Evolutionary conservation across 192 early-diverging fungal species (phyloP), one percentile per base, ranked within the genome.

Genomic region (Piromyces finnis): DNA sequence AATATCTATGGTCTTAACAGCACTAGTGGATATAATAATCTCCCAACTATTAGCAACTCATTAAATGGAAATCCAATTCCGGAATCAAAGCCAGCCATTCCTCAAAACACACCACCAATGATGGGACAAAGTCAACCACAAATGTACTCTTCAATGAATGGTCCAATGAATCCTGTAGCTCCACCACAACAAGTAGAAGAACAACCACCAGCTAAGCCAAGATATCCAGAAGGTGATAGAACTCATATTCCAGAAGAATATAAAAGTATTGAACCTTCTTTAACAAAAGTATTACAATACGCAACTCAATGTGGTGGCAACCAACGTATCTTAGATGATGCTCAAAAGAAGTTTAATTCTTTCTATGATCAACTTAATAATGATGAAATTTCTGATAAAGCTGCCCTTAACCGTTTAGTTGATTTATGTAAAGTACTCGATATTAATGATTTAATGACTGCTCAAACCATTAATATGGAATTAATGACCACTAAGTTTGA

Each of bases 341-440:
- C 95, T 6, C 93, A 96, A 78, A 94, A 93, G 83, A 87, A 92
- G n/a, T 81, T 98, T 32, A 88, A 91, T 32, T 84, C 85, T 12
- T 82, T 98, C 77, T 95, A 94, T 84, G 97, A 97, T 85, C 88
- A 90, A 85, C 85, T 97, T 87, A 96, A 97, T 84, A 92, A 92
- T 83, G 91, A 89, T 29, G 90, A 92, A 79, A 84, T 96, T 12
- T 88, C 90, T 1, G 83, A 81, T 30, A 32, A 82, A 29, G 86
- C 86, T 26, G 89, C 95, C n/a, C 82, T 88, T 29, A 90, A 87
- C 0, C 85, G 88, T 80, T 88, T 95, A 84, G 80, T 88, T 5
- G 83, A 88, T 30, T 37, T 59, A 79, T 41, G 30, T 28, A 78
- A 82, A 88, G 88, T 86, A 22, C 77, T 92, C 41, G 85, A 90